Percentiles rank a stretch among this genome's conserved stretches.
These are phyloP conservation scores for Venturia effusa DNA, from an alignment of 2,329 filamentous ascomycete genomes.

Conservation along the genomic window DNA sequence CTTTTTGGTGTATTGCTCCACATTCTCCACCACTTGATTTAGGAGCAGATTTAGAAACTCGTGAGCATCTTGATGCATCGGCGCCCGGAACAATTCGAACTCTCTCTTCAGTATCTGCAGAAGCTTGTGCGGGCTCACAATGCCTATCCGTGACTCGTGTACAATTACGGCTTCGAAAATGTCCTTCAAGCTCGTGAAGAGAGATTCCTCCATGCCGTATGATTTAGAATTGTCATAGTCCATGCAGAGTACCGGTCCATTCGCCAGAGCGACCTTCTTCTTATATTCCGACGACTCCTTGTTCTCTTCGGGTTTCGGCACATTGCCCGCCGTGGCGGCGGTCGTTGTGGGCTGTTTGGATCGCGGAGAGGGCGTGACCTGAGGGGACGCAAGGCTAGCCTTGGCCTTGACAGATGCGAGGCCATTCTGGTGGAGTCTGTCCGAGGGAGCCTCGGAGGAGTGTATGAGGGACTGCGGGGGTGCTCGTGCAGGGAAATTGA, in stretches of 20 bases:
- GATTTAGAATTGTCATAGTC: slow-evolving; percentile 63
- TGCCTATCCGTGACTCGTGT: slow-evolving; percentile 71
- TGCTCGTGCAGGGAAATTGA: slow-evolving; percentile 73
- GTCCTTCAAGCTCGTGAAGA: slow-evolving; percentile 91
- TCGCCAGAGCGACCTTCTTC: slow-evolving; percentile 87
- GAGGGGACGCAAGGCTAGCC: slow-evolving; percentile 2
- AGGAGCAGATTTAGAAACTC: slow-evolving; percentile 90
- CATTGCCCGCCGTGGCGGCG: slow-evolving; percentile 42
- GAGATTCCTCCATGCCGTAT: slow-evolving; percentile 89
- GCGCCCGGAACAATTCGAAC: slow-evolving; percentile 93
- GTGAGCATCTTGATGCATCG: slow-evolving; percentile 97
- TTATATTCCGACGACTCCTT: slow-evolving; percentile 94
- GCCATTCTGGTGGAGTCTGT: background rate
- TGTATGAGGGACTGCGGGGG: slow-evolving; percentile 60
- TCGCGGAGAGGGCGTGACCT: slow-evolving; percentile 1
- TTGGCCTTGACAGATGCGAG: slow-evolving; percentile 26
- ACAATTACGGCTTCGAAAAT: slow-evolving; percentile 87
- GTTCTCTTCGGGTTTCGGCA: slow-evolving; percentile 74
- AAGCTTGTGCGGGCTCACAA: slow-evolving; percentile 85
- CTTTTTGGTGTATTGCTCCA: slow-evolving; percentile 73
- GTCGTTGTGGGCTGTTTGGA: slow-evolving; percentile 33
- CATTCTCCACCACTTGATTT: slow-evolving; percentile 92
- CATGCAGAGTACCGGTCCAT: slow-evolving; percentile 77
- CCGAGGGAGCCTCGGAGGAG: background rate
- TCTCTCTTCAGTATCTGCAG: slow-evolving; percentile 87